Evolutionary conservation across 441 rosid genomes (phyloP).

Genomic region (Pelargonium citronellum): DNA sequence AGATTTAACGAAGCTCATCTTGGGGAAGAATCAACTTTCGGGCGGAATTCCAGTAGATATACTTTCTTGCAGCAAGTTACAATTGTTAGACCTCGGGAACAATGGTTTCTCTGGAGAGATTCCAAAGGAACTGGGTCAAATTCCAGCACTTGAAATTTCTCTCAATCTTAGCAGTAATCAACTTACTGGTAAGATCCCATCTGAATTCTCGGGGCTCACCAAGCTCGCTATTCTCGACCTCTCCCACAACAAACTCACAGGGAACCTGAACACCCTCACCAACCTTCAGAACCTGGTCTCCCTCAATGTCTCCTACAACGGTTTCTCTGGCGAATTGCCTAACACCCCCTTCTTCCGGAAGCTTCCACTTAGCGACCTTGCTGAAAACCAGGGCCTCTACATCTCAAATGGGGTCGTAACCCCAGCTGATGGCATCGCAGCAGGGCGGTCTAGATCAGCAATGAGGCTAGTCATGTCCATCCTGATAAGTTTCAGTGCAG

Average conservation of each 20-base stretch:
- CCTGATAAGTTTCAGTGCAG: constrained; percentile 56
- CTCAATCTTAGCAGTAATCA: constrained; percentile 79
- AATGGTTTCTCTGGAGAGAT: constrained; percentile 64
- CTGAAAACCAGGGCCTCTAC: constrained; percentile 60
- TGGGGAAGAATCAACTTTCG: constrained; percentile 57
- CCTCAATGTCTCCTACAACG: constrained; percentile 79
- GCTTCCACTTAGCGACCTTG: constrained; percentile 65
- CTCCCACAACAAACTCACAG: constrained; percentile 68
- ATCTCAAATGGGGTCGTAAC: constrained; percentile 36
- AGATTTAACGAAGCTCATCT: constrained; percentile 66
- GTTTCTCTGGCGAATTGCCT: constrained; percentile 76
- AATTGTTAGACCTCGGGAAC: constrained; percentile 62
- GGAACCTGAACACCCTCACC: constrained; percentile 52
- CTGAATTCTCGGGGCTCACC: constrained; percentile 56
- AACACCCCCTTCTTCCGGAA: constrained; percentile 63
- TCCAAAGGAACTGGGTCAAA: constrained; percentile 62
- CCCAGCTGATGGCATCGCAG: constrained; percentile 35
- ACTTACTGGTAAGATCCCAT: constrained; percentile 62
- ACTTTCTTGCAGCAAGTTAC: constrained; percentile 62
- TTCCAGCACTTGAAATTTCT: constrained; percentile 69
- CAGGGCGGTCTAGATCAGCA: constrained; percentile 40
- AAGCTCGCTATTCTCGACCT: constrained; percentile 75
- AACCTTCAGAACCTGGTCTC: constrained; percentile 71
- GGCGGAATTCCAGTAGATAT: constrained; percentile 73
- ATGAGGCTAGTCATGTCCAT: constrained; percentile 60